phyloP scores from a whole-genome alignment of 257 asterid species.

The Nicotiana sylvestris region DNA sequence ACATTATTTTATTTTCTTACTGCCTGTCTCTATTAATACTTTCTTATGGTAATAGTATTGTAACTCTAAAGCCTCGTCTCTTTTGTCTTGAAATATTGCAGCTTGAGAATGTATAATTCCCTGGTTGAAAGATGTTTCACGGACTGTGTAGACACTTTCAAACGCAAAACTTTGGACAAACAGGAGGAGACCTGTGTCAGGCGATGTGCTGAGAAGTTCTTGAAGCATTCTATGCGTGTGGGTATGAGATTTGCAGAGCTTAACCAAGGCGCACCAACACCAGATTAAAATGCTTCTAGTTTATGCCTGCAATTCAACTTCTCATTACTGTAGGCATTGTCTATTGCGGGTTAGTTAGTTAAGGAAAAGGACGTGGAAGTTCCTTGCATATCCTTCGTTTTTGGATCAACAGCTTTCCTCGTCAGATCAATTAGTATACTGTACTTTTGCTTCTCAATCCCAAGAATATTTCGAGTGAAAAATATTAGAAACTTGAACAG shows the following conservation, averaged over 20 bases:
- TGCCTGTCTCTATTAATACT: background rate
- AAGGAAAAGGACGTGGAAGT: background rate
- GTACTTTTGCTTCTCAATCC: background rate
- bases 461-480: background rate
- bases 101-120: slow-evolving; percentile 80
- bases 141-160: slow-evolving; percentile 71
- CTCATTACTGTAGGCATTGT: background rate
- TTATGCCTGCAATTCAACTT: background rate
- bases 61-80: background rate
- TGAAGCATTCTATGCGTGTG: slow-evolving; percentile 94
- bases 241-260: slow-evolving; percentile 91
- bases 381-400: background rate
- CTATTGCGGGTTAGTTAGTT: background rate
- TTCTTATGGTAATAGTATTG: background rate
- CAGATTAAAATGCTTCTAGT: slow-evolving; percentile 33
- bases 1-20: background rate
- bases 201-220: slow-evolving; percentile 92
- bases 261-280: slow-evolving; percentile 85
- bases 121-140: slow-evolving; percentile 90
- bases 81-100: slow-evolving; percentile 22
- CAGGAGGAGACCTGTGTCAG: slow-evolving; percentile 94
- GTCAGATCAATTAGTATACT: background rate
- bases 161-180: slow-evolving; percentile 75
- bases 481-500: background rate
- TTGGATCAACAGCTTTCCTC: background rate